Evolutionary conservation across 805 yeast genomes (phyloP).

Genomic region (Metschnikowia drakensbergensis): DNA sequence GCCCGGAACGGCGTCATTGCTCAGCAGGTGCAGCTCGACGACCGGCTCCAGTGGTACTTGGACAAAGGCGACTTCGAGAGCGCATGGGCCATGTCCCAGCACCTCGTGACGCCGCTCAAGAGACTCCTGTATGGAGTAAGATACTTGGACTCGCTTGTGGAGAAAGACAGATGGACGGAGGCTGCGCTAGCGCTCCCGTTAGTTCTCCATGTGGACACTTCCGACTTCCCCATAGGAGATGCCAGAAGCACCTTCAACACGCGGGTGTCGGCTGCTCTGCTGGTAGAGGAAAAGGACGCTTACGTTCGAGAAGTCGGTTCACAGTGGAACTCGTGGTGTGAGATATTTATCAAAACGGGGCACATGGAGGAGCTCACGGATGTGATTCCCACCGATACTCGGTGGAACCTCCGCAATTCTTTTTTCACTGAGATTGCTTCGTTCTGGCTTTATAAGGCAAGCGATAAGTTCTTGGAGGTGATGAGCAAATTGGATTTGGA

Average conservation of each 20-base stretch:
- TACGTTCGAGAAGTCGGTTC: slow-evolving; percentile 22
- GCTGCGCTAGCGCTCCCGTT: slow-evolving; percentile 49
- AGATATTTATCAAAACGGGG: slow-evolving; percentile 46
- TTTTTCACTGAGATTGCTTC: slow-evolving; percentile 44
- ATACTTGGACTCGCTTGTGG: slow-evolving; percentile 45
- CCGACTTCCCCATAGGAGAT: slow-evolving; percentile 27
- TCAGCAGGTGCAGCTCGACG: slow-evolving; percentile 63
- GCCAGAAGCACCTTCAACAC: slow-evolving; percentile 29
- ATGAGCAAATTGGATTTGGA: slow-evolving; percentile 55
- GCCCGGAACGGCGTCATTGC: slow-evolving; percentile 81
- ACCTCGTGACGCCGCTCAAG: slow-evolving; percentile 46
- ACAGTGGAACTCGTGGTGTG: slow-evolving; percentile 67
- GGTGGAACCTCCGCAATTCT: slow-evolving; percentile 29
- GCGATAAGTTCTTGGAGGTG: slow-evolving; percentile 37
- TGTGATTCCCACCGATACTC: slow-evolving; percentile 50
- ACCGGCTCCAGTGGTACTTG: slow-evolving; percentile 69
- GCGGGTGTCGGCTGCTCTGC: slow-evolving; percentile 11
- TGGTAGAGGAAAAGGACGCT: slow-evolving; percentile 17
- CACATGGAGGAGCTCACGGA: slow-evolving; percentile 47
- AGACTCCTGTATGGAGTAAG: slow-evolving; percentile 59
- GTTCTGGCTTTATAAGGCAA: slow-evolving; percentile 35
- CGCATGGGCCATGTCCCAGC: slow-evolving; percentile 78
- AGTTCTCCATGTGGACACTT: slow-evolving; percentile 18
- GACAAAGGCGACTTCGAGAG: slow-evolving; percentile 50
- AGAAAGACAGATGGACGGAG: slow-evolving; percentile 48